Conservation (phyloP, 2,329 filamentous ascomycete species). For the Venturia effusa region DNA sequence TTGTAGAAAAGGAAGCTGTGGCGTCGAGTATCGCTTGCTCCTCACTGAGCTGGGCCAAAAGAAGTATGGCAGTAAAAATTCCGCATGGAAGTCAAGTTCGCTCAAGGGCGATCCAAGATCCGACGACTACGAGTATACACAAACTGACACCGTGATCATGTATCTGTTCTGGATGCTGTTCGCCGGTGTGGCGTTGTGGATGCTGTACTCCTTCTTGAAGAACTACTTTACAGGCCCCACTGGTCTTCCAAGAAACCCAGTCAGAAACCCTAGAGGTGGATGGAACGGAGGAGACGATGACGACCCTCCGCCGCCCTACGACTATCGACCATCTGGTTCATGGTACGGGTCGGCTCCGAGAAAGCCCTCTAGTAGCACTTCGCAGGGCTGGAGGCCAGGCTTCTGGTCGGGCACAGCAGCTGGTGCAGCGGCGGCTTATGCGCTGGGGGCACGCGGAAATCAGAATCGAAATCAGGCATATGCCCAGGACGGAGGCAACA, state of each 20-base stretch:
- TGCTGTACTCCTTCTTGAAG: constrained; percentile 6
- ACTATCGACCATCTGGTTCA: constrained; percentile 17
- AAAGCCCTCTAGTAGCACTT: constrained; percentile 13
- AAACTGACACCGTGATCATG: constrained; percentile 24
- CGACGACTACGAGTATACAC: constrained; percentile 21
- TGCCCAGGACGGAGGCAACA: background rate
- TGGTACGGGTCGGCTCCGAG: constrained; percentile 18
- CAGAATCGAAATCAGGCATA: constrained; percentile 11
- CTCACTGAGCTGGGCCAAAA: constrained; percentile 68
- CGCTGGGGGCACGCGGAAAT: constrained; percentile 39
- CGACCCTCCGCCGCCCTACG: constrained; percentile 41
- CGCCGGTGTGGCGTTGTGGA: constrained; percentile 47
- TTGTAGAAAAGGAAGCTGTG: constrained; percentile 68
- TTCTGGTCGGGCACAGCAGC: constrained; percentile 62
- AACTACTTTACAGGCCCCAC: constrained; percentile 31
- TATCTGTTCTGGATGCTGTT: constrained; percentile 54
- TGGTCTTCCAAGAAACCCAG: constrained; percentile 13
- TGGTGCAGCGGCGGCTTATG: constrained; percentile 59
- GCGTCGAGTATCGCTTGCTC: constrained; percentile 74
- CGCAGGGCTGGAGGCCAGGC: constrained; percentile 54
- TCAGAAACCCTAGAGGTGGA: constrained; percentile 12
- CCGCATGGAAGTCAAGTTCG: constrained; percentile 20
- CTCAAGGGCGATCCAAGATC: background rate
- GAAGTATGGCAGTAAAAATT: constrained; percentile 49
- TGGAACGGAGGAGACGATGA: constrained; percentile 19